Evolutionary conservation across 164 flowering plant species (phyloP), one percentile per base, ranked within the genome.

Genomic region (Sextonia rubra): DNA sequence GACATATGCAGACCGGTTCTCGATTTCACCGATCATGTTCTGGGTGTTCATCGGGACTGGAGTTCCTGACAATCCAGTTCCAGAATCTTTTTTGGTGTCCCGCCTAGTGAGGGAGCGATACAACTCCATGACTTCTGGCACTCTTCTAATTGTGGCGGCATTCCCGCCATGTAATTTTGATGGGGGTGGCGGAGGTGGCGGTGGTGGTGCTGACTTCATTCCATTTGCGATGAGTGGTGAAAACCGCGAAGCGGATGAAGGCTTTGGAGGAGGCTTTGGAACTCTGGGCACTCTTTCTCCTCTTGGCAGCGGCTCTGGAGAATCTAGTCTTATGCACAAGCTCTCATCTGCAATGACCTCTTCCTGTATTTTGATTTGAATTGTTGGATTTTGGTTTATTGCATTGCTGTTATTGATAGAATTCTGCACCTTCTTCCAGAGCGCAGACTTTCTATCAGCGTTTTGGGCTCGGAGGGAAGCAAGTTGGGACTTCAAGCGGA

Each of bases 1-100:
- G 65, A 87, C 89, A 80, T 89, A 84, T 48, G 84, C 71, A 1
- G 97, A 91, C 0, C 92, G 88, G 64, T 91, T 89, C 78, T 90
- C 97, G 24, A 91, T 91, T 73, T 92, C 97, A 65, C 94, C 94
- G 44, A 92, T 92, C 97, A 90, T 92, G 79, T 89, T 86, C 71
- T 77, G 77, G 6, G 85, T 75, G 69, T 82, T 81, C 20, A 77
- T 74, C 20, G 71, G 72, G 8, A 52, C 70, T 1, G 75, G 77
- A 60, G 29, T 52, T 32, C 84, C 87, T 24, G 71, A 15, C 0
- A 71, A 27, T 70, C 79, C 81, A 32, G 71, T 65, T 80, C 29
- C 85, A 70, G 71, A 80, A 60, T 83, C 90, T 23, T 58, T 64
- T 27, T 73, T 78, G 20, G 83, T 68, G 32, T 86, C 87, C 68